Percentiles rank a stretch among this genome's conserved stretches.
These are phyloP conservation scores for Agrocybe praecox DNA, from an alignment of 768 basidiomycete species.

Conservation along the genomic window DNA sequence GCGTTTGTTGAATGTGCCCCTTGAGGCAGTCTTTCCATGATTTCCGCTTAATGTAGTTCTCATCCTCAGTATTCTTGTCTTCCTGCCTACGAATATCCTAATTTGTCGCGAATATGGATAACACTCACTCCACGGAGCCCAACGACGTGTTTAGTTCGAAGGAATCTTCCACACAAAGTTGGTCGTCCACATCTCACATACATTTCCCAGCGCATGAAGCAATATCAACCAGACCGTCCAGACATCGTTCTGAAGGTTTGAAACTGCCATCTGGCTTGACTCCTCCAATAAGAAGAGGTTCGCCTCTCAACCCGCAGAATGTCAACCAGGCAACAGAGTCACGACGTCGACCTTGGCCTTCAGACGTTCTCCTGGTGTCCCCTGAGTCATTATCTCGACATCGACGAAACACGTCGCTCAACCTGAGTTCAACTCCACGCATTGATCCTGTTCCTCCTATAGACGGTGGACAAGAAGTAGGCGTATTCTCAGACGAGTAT, in stretches of 20 bases:
- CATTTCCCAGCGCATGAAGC: constrained; percentile 23
- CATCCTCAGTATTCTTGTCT: neutral
- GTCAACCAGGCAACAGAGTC: constrained; percentile 18
- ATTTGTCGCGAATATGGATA: constrained; percentile 16
- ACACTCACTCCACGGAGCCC: constrained; percentile 18
- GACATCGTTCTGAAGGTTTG: constrained; percentile 19
- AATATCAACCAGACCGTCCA: constrained; percentile 17
- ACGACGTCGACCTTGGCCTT: constrained; percentile 28
- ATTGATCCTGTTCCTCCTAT: constrained; percentile 2
- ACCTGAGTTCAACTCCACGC: constrained; percentile 7
- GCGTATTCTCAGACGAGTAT: constrained; percentile 72
- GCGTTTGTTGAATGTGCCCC: neutral
- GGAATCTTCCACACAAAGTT: constrained; percentile 12
- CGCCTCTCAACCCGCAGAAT: constrained; percentile 37
- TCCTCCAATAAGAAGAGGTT: constrained; percentile 31
- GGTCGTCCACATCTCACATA: constrained; percentile 20
- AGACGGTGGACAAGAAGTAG: constrained; percentile 20
- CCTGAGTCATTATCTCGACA: constrained; percentile 25
- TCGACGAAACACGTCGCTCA: constrained; percentile 21
- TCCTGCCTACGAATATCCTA: neutral
- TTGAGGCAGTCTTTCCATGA: neutral
- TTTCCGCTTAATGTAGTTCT: neutral
- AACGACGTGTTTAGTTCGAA: constrained; percentile 28
- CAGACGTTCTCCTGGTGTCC: constrained; percentile 19
- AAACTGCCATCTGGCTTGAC: constrained; percentile 15